phyloP scores from a whole-genome alignment of 2,329 filamentous ascomycete species.

The Fusarium hostae region DNA sequence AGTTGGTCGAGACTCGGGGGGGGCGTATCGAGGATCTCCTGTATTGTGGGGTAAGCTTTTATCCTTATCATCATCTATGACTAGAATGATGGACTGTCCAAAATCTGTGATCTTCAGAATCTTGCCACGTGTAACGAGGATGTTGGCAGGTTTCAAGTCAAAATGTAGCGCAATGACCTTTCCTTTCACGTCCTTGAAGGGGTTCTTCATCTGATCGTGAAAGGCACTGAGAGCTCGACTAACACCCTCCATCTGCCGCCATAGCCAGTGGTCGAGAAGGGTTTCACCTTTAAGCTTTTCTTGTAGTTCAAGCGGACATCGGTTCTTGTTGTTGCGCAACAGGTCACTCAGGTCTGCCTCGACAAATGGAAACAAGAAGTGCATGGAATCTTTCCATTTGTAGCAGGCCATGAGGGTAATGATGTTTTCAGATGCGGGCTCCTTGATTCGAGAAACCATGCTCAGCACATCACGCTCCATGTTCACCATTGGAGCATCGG shows the following conservation, averaged over 20 bases:
- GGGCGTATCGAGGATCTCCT: background rate
- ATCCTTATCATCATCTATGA: background rate
- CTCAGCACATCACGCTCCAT: background rate
- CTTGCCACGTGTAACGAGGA: background rate
- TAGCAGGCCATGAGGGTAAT: background rate
- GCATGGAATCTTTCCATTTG: background rate
- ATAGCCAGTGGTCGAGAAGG: background rate
- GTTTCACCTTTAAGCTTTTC: background rate
- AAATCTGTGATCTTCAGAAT: background rate
- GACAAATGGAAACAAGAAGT: background rate
- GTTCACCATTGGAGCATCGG: background rate
- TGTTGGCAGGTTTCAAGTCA: background rate
- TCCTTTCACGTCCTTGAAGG: background rate
- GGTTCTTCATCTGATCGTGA: background rate
- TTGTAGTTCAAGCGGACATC: background rate
- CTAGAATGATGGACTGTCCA: background rate
- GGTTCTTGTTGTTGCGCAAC: background rate
- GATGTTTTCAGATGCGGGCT: background rate
- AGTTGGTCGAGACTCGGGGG: background rate
- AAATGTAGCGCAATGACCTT: background rate
- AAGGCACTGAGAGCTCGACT: background rate
- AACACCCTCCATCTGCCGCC: background rate
- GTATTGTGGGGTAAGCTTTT: background rate
- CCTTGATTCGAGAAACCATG: background rate
- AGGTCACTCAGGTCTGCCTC: background rate